phyloP scores from a whole-genome alignment of 345 rosid genomes.

The Bretschneidera sinensis region DNA sequence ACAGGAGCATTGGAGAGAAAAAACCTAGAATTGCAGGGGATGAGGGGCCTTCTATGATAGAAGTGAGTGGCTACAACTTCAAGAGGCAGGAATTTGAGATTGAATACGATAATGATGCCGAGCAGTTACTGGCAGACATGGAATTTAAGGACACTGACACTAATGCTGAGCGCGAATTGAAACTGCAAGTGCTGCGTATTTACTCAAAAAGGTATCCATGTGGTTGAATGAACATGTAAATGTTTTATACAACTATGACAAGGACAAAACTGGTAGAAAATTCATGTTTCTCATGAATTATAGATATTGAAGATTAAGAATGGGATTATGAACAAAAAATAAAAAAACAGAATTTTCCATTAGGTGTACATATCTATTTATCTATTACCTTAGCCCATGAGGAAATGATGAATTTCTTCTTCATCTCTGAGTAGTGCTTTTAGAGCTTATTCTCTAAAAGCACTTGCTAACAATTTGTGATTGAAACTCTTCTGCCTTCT shows the following conservation, averaged over 20 bases:
- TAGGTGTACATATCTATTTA: not conserved
- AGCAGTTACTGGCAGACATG: slow-evolving; percentile 90
- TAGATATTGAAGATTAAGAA: not conserved
- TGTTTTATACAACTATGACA: not conserved
- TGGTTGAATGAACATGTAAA: not conserved
- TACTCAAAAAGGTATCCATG: slow-evolving; percentile 69
- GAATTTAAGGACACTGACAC: slow-evolving; percentile 79
- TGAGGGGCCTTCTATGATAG: slow-evolving; percentile 66
- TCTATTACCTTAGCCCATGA: too few species aligned
- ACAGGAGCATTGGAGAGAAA: slow-evolving; percentile 88
- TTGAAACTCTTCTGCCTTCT: not conserved
- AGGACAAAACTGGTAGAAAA: too few species aligned
- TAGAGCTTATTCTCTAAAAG: not conserved
- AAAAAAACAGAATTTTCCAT: not conserved
- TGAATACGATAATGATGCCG: slow-evolving; percentile 95
- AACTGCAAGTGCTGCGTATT: slow-evolving; percentile 73
- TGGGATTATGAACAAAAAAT: too few species aligned
- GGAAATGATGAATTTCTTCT: not conserved
- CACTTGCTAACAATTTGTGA: not conserved
- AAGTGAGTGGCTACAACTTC: slow-evolving; percentile 79
- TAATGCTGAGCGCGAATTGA: slow-evolving; percentile 69
- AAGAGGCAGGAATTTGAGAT: slow-evolving; percentile 95
- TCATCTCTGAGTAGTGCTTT: not conserved
- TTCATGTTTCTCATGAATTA: not conserved
- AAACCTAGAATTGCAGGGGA: slow-evolving; percentile 66